phyloP scores from a whole-genome alignment of 331 rosid genomes.

The Phaseolus coccineus region DNA sequence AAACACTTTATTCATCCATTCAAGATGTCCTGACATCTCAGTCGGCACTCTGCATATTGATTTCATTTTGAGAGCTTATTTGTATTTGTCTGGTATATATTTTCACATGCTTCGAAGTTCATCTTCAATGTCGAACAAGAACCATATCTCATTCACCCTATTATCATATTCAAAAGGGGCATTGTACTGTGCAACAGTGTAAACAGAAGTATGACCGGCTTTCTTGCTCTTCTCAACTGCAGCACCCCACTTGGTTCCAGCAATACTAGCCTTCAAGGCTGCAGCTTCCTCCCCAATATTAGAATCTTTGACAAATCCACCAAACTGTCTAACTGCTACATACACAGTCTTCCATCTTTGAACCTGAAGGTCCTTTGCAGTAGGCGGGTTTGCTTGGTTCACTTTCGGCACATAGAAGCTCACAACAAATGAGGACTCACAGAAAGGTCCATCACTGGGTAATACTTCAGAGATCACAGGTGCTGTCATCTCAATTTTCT shows the following conservation, averaged over 20 bases:
- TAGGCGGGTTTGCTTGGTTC: background rate
- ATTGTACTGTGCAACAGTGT: constrained; percentile 68
- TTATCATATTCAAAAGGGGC: constrained; percentile 67
- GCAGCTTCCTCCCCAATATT: constrained; percentile 64
- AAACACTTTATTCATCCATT: constrained; percentile 16
- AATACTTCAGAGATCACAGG: background rate
- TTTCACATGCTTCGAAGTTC: background rate
- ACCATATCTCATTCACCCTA: constrained; percentile 78
- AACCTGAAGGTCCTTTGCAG: constrained; percentile 50
- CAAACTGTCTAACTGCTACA: constrained; percentile 64
- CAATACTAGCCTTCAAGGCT: constrained; percentile 63
- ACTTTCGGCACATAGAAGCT: background rate
- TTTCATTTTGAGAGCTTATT: background rate
- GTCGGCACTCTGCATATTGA: background rate
- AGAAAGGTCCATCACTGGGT: background rate
- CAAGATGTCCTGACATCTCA: background rate
- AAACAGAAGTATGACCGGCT: constrained; percentile 48
- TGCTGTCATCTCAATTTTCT: background rate
- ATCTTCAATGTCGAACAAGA: constrained; percentile 53
- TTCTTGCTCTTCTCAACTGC: constrained; percentile 52
- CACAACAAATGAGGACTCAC: background rate
- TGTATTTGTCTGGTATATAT: background rate
- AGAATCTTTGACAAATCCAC: constrained; percentile 61
- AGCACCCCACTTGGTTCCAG: constrained; percentile 61
- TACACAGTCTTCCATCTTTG: constrained; percentile 58